Evolutionary conservation across 2,329 filamentous ascomycete species (phyloP).

Genomic region (Emergomyces africanus): DNA sequence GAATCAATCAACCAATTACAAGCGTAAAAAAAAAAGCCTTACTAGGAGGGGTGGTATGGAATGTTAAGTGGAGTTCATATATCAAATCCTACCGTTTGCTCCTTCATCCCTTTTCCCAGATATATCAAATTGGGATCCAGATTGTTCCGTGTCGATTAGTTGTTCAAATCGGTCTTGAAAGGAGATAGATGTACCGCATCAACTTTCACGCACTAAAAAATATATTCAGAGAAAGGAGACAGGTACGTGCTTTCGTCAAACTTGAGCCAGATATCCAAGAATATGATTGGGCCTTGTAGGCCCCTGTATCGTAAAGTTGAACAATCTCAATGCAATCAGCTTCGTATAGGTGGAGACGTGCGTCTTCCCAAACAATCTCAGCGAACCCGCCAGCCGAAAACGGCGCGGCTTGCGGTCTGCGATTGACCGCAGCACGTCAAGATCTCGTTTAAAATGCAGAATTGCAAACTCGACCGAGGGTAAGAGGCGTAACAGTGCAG

Average conservation of each 20-base stretch:
- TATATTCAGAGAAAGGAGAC: no score
- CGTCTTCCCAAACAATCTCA: constrained; percentile 2
- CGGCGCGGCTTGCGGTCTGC: neutral
- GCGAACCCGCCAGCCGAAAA: neutral
- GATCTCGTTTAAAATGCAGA: neutral
- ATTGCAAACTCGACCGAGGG: neutral
- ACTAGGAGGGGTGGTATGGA: no score
- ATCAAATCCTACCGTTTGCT: no score
- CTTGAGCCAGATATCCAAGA: neutral
- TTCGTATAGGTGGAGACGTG: neutral
- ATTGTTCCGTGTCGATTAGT: no score
- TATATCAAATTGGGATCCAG: no score
- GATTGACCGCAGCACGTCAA: neutral
- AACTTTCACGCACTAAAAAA: no score
- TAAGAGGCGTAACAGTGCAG: neutral
- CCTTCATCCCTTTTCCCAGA: no score
- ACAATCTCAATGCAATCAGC: neutral
- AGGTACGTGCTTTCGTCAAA: neutral
- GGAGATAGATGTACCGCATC: no score
- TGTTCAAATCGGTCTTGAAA: no score
- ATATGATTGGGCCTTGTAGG: neutral
- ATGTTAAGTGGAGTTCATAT: no score
- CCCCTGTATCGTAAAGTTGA: neutral
- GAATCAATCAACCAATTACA: no score
- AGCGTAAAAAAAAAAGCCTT: no score